Conservation (phyloP, 805 yeast species). For the Nadsonia fulvescens region DNA sequence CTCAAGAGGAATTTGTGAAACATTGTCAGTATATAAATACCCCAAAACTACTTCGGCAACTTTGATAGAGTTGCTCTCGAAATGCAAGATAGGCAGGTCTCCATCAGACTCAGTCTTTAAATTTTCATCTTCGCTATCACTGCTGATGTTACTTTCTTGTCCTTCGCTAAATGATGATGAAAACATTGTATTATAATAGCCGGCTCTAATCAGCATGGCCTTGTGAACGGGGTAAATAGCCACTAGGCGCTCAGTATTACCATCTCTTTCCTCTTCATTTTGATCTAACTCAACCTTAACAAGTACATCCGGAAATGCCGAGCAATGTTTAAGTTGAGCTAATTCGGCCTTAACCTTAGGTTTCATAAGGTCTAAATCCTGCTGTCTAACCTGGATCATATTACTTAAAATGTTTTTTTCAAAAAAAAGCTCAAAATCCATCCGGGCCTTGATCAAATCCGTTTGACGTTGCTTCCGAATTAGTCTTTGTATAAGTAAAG, state of each 20-base stretch:
- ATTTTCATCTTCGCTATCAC: too few relatives aligned
- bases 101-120: constrained; percentile 8
- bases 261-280: too few relatives aligned
- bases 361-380: too few relatives aligned
- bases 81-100: constrained; percentile 13
- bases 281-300: constrained; percentile 12
- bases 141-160: too few relatives aligned
- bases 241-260: too few relatives aligned
- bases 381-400: too few relatives aligned
- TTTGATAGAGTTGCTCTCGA: constrained; percentile 17
- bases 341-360: constrained; percentile 3
- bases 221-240: constrained; percentile 45
- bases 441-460: constrained; percentile 17
- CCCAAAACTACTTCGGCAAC: constrained; percentile 34
- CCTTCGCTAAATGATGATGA: constrained; percentile 28
- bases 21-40: constrained; percentile 43
- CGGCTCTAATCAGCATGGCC: constrained; percentile 40
- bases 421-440: constrained; percentile 14
- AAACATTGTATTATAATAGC: constrained; percentile 49
- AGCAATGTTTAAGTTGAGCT: background rate
- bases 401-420: constrained; percentile 14
- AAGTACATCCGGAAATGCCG: constrained; percentile 5
- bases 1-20: constrained; percentile 28
- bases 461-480: constrained; percentile 16
- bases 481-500: too few relatives aligned